Evolutionary conservation across 495 filamentous ascomycete species (phyloP), one percentile per base, ranked within the genome.

Genomic region (Talaromyces ruber): DNA sequence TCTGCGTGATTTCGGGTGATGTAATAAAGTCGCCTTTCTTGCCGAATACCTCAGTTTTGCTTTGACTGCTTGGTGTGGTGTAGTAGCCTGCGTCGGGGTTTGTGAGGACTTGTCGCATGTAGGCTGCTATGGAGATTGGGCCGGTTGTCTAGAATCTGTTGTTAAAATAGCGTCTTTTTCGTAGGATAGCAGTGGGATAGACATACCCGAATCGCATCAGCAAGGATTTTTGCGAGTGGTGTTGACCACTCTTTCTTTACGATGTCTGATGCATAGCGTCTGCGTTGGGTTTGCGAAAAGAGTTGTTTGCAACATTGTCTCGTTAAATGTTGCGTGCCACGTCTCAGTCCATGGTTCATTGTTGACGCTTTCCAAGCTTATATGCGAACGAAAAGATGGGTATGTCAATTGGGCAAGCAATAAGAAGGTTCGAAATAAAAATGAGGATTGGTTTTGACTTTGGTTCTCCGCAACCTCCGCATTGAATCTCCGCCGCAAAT

Each of bases 21-120:
- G 94, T 98, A 51, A 97, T 89, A 63, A 98, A 98, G 72, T 98
- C 94, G 26, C 94, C 94, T 67, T 88, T 88, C 59, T 82, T 79
- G 1, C 94, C 95, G 66, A 98, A 98, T 52, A 93, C 92, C 67
- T 96, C 92, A 12, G 82, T 80, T 25, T 78, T 85, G 34, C 65
- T 68, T 56, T 81, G 71, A 61, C 79, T 77, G 37, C 82, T 76
- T 32, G 82, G 82, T 2, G 88, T 83, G 5, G 91, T 97, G 76
- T 98, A 98, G 78, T 98, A 98, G 51, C 94, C 94, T 60, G 90
- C 91, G n/a, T 88, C 78, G 57, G 91, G 87, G 12, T 88, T 88
- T 14, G 93, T 97, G 65, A 98, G 86, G 71, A 93, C 97, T 86
- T 97, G 94, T 69, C 94, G 92, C 94, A 98, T 98, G 74, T 92